These are phyloP conservation scores for Hsuehochloa calcarea DNA, from an alignment of 176 grass and related monocot species.

Conservation along the genomic window DNA sequence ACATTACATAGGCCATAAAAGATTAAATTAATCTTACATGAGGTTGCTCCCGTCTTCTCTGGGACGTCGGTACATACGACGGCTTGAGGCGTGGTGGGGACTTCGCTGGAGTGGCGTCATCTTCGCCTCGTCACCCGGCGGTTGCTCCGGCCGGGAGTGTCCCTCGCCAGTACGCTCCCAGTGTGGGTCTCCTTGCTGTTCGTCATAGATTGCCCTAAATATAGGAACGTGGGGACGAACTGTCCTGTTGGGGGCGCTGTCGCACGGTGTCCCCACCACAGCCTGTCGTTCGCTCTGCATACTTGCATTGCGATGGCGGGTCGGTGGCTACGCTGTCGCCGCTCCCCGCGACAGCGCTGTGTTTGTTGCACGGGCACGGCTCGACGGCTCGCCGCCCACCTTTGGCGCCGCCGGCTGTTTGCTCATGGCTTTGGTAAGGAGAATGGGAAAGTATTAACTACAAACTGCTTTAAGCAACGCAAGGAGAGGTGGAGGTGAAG, in stretches of 20 bases:
- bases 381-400: neutral
- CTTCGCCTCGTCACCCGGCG: neutral
- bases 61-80: neutral
- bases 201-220: no score
- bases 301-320: neutral
- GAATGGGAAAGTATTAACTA: neutral
- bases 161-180: neutral
- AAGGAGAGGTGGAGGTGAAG: neutral
- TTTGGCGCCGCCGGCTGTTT: neutral
- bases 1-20: no score
- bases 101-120: neutral
- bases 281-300: neutral
- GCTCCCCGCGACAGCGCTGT: neutral
- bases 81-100: fast-evolving
- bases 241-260: neutral
- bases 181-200: no score
- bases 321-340: neutral
- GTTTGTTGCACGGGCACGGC: neutral
- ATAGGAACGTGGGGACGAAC: no score
- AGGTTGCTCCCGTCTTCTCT: neutral
- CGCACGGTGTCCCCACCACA: neutral
- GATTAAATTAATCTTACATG: no score
- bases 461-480: neutral
- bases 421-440: slow-evolving; percentile 22
- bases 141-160: neutral